phyloP scores from a whole-genome alignment of 768 basidiomycete species.

The Podaxis sp. region DNA sequence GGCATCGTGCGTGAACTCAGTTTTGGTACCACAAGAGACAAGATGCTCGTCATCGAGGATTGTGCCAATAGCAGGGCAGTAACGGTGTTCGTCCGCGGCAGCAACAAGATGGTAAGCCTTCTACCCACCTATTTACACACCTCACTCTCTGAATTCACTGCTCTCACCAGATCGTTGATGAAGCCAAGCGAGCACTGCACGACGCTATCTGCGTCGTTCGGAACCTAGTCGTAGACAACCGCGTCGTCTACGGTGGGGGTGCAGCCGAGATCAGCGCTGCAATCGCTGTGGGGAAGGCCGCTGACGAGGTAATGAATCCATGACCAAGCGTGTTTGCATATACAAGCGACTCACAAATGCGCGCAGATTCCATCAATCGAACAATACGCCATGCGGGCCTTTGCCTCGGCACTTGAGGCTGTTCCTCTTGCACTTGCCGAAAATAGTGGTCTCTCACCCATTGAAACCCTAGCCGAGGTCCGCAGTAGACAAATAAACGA shows the following conservation, averaged over 20 bases:
- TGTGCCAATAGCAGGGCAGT: constrained; percentile 97
- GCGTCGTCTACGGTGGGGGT: constrained; percentile 97
- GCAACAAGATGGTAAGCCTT: constrained; percentile 91
- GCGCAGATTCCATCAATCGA: constrained; percentile 90
- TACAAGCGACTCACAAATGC: neutral
- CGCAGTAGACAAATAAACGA: constrained; percentile 92
- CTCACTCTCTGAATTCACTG: neutral
- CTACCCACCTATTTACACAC: neutral
- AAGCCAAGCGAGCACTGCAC: constrained; percentile 96
- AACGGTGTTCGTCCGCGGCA: constrained; percentile 95
- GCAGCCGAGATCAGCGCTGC: constrained; percentile 97
- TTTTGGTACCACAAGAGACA: constrained; percentile 97
- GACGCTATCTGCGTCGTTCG: constrained; percentile 98
- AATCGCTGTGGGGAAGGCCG: constrained; percentile 90
- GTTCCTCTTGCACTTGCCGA: constrained; percentile 95
- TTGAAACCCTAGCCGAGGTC: constrained; percentile 94
- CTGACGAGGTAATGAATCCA: constrained; percentile 70
- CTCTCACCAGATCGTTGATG: constrained; percentile 85
- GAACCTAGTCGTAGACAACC: constrained; percentile 91
- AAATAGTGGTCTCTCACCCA: constrained; percentile 95
- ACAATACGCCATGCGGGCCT: constrained; percentile 99
- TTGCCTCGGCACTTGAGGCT: constrained; percentile 92
- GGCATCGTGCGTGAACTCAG: constrained; percentile 92
- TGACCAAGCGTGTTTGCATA: neutral
- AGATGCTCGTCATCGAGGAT: constrained; percentile 99